These are phyloP conservation scores for Pouteria glomerata DNA, from an alignment of 148 eudicot genomes.

Conservation along the genomic window DNA sequence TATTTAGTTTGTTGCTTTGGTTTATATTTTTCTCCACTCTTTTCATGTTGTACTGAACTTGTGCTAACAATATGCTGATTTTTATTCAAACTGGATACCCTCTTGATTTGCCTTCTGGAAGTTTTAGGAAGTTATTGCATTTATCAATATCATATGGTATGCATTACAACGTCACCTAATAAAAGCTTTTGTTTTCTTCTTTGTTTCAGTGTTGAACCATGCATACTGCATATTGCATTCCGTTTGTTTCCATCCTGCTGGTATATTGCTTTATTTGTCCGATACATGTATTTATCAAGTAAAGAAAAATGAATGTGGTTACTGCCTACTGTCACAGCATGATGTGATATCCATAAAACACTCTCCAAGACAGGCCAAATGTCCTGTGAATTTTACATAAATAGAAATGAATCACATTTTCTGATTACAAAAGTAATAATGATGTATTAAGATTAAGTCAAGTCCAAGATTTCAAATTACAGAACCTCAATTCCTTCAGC, in stretches of 20 bases:
- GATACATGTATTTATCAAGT: neutral
- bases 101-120: conserved; percentile 96
- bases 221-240: neutral
- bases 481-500: too few relatives aligned
- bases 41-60: conserved; percentile 5
- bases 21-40: conserved; percentile 4
- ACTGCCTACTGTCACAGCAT: neutral
- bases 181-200: neutral
- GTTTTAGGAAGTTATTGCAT: conserved; percentile 98
- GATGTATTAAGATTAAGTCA: too few relatives aligned
- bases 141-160: conserved; percentile 95
- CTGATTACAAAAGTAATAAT: neutral
- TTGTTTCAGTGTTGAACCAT: neutral
- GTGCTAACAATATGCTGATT: conserved; percentile 49
- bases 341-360: neutral
- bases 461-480: too few relatives aligned
- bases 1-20: neutral
- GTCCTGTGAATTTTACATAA: neutral
- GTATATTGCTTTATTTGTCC: neutral
- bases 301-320: neutral
- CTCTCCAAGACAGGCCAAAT: neutral
- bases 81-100: conserved; percentile 99
- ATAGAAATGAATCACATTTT: neutral
- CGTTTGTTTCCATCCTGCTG: conserved; percentile 3
- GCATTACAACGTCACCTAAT: neutral